These are phyloP conservation scores for Solanum sejunctum DNA, from an alignment of 257 asterid species.

Conservation along the genomic window DNA sequence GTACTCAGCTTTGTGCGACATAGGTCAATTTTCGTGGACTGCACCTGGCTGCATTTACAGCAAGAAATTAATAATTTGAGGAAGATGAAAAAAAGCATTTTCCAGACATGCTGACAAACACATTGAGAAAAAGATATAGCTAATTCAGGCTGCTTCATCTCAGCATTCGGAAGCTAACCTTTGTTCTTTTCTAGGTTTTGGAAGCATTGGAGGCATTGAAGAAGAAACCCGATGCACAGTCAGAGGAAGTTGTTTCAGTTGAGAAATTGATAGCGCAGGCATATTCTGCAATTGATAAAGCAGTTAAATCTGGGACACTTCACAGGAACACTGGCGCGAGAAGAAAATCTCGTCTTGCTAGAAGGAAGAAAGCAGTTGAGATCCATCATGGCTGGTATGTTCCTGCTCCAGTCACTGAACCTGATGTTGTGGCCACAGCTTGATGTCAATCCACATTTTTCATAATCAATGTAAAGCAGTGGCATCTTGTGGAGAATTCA, in stretches of 20 bases:
- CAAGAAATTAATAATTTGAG: neutral
- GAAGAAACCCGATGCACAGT: conserved; percentile 63
- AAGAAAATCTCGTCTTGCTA: conserved; percentile 92
- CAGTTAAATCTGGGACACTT: conserved; percentile 63
- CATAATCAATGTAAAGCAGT: neutral
- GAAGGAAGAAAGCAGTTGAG: conserved; percentile 77
- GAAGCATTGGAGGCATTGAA: conserved; percentile 55
- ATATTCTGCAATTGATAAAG: conserved; percentile 79
- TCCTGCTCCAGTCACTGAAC: conserved; percentile 31
- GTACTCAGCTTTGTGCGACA: neutral
- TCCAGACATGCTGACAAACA: neutral
- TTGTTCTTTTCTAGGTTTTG: conserved; percentile 37
- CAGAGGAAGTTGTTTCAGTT: conserved; percentile 54
- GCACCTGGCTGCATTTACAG: neutral
- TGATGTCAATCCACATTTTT: conserved; percentile 5
- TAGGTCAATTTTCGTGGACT: neutral
- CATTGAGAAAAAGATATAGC: neutral
- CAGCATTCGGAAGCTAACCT: neutral
- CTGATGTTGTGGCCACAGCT: conserved; percentile 16
- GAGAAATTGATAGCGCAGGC: conserved; percentile 89
- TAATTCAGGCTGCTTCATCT: neutral
- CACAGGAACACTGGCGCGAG: conserved; percentile 92
- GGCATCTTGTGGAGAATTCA: neutral
- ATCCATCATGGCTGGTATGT: conserved; percentile 84
- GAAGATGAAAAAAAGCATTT: neutral